These are phyloP conservation scores for Coprinopsis sp. DNA, from an alignment of 768 basidiomycete species.

Conservation along the genomic window DNA sequence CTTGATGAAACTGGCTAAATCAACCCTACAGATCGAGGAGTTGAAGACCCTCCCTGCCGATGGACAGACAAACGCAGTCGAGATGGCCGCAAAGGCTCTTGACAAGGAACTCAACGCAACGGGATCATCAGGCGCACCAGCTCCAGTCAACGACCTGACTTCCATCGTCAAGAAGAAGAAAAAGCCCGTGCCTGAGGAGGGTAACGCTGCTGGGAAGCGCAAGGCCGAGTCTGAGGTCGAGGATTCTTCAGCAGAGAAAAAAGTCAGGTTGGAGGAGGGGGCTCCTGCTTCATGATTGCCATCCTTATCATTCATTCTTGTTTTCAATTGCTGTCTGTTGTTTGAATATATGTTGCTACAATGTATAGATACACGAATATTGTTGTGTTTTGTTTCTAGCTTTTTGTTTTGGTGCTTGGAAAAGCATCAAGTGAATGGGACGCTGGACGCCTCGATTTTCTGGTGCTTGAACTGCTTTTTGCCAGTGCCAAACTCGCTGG, in stretches of 20 bases:
- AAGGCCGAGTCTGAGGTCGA: constrained; percentile 63
- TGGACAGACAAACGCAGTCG: constrained; percentile 54
- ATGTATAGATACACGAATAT: constrained; percentile 15
- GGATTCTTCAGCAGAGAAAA: constrained; percentile 53
- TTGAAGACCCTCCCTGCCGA: constrained; percentile 77
- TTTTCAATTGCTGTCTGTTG: neutral
- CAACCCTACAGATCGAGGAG: constrained; percentile 74
- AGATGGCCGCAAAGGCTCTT: constrained; percentile 63
- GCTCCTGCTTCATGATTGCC: neutral
- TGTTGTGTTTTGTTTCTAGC: neutral
- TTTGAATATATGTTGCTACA: neutral
- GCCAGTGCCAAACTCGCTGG: constrained; percentile 76
- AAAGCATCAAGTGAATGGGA: too few species aligned
- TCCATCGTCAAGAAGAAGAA: constrained; percentile 88
- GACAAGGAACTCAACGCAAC: constrained; percentile 62
- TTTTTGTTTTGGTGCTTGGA: too few species aligned
- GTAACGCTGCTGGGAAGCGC: constrained; percentile 47
- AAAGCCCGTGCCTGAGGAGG: constrained; percentile 38
- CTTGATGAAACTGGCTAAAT: neutral
- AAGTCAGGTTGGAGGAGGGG: constrained; percentile 48
- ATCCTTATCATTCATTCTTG: neutral
- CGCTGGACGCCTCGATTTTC: constrained; percentile 35
- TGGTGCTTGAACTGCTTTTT: constrained; percentile 74
- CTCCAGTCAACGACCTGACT: constrained; percentile 76
- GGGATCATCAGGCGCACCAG: constrained; percentile 28